Percentiles rank a stretch among this genome's conserved stretches.
These are phyloP conservation scores for Clarireedia hainanense DNA, from an alignment of 2,329 filamentous ascomycete species.

Conservation along the genomic window DNA sequence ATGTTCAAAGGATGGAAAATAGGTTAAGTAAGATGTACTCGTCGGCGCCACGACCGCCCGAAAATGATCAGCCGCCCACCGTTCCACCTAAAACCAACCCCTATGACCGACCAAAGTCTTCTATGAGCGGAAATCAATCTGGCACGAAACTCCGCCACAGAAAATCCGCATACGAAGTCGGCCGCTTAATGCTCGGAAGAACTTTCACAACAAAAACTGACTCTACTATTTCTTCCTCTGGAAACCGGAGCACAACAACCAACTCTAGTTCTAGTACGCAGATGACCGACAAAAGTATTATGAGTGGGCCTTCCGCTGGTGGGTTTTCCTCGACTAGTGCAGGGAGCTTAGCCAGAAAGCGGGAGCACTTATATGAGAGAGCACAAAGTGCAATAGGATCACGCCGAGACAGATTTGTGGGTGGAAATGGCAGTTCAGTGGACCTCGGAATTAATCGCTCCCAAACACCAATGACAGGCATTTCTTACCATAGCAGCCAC, in stretches of 20 bases:
- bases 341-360: constrained; percentile 79
- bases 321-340: constrained; percentile 93
- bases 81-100: constrained; percentile 41
- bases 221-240: constrained; percentile 69
- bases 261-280: constrained; percentile 62
- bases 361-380: constrained; percentile 39
- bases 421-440: constrained; percentile 21
- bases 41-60: constrained; percentile 13
- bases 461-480: constrained; percentile 61
- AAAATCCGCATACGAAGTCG: constrained; percentile 74
- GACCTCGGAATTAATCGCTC: constrained; percentile 44
- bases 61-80: constrained; percentile 18
- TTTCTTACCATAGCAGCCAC: constrained; percentile 90
- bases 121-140: constrained; percentile 38
- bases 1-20: constrained; percentile 87
- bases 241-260: constrained; percentile 59
- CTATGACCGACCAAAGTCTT: constrained; percentile 49
- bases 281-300: constrained; percentile 75
- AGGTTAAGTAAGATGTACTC: constrained; percentile 43
- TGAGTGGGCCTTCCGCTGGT: constrained; percentile 88
- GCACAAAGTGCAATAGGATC: constrained; percentile 59
- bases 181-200: constrained; percentile 60
- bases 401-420: constrained; percentile 37
- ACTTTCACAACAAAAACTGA: constrained; percentile 77
- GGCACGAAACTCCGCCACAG: constrained; percentile 49